Percentiles rank a stretch among this genome's conserved stretches.
Evolutionary conservation across 2,329 filamentous ascomycete species (phyloP).

Genomic region (Calonectria fujianensis): DNA sequence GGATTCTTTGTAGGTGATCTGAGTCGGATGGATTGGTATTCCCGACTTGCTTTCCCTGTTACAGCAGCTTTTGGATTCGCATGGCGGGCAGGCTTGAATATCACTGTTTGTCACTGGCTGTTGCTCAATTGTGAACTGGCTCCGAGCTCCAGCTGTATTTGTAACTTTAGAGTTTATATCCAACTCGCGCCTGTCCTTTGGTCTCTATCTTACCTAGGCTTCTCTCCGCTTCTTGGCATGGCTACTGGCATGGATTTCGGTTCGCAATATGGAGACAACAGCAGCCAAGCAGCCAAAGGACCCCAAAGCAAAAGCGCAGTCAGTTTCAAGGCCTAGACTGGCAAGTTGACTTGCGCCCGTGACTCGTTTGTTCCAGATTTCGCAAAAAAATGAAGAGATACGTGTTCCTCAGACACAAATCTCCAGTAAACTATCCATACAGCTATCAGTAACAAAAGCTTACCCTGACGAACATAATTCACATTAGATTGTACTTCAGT

Average conservation of each 20-base stretch:
- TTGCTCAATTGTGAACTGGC: not conserved
- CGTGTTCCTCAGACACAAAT: not conserved
- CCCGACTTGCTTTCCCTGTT: conserved; percentile 21
- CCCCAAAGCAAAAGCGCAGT: not conserved
- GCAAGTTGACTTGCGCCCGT: not conserved
- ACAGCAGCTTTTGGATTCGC: conserved; percentile 7
- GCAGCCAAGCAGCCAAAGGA: not conserved
- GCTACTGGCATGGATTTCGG: not conserved
- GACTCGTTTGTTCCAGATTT: not conserved
- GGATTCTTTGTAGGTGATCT: not conserved
- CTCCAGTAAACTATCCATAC: not conserved
- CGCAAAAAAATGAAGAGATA: no score
- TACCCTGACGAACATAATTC: not conserved
- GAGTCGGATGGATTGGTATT: conserved; percentile 33
- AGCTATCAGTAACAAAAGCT: not conserved
- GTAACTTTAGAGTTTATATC: not conserved
- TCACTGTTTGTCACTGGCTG: not conserved
- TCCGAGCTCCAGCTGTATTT: not conserved
- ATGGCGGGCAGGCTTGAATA: not conserved
- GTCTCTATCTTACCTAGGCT: not conserved
- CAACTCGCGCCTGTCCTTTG: not conserved
- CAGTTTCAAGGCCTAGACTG: not conserved
- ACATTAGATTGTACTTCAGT: not conserved
- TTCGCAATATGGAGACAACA: not conserved
- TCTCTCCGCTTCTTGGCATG: not conserved